Evolutionary conservation across 2,329 filamentous ascomycete genomes (phyloP), one percentile per base, ranked within the genome.

Genomic region (Exophiala phaeomuriformis): DNA sequence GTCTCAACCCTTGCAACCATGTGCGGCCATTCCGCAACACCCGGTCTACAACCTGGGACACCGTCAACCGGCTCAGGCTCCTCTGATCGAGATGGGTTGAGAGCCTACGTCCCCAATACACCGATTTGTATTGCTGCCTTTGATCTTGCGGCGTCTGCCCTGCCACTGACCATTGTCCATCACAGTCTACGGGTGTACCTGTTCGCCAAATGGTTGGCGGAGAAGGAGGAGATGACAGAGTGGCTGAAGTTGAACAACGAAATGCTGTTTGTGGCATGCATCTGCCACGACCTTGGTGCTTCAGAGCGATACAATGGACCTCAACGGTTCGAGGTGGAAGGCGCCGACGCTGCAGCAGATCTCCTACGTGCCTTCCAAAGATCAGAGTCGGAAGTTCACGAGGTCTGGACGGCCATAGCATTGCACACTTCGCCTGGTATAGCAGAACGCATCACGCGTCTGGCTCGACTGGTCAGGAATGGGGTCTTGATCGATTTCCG

Each of bases 331-430:
- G 72, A 76, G 58, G 66, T 75, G 43, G 72, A 74, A 55, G 72
- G 72, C 4, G 72, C 67, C 4, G 71, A 76, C 56, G 71, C 69
- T 32, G 72, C 71, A 5, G 66, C 66, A 2, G 40, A 56, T 1
- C 64, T 67, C 49, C 62, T 75, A 6, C 58, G 56, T 1, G 40
- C 52, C 7, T 53, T 54, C 12, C 37, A 27, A 19, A 39, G 40
- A 7, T 42, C 52, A 7, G 53, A 58, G 8, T 57, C 63, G 3
- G 51, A 62, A 2, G 66, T 71, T 7, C 68, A 71, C 32, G 64
- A 71, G n/a, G 70, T 74, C 19, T 75, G 73, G 72, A 68, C 66
- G 4, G 72, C 72, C 0, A 75, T 76, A 47, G 71, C 73, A 0
- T 58, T 73, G 32, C 73, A 76, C 52, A 74, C 70, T 1, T 69